These are phyloP conservation scores for Petunia secreta DNA, from an alignment of 257 asterid species.

Conservation along the genomic window DNA sequence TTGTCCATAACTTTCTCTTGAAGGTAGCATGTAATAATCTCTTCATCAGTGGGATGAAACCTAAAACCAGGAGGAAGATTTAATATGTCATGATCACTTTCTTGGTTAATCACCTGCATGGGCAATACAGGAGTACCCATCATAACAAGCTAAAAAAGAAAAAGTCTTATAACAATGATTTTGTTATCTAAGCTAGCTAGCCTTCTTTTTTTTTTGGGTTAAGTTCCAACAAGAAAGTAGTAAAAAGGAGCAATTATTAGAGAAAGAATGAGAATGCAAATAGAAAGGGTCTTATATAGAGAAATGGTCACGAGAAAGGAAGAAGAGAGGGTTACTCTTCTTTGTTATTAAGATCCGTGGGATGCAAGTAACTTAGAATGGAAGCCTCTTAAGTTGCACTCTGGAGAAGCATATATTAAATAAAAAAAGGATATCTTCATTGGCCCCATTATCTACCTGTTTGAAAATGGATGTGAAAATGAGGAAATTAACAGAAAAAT, in stretches of 20 bases:
- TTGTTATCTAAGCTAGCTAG: background rate
- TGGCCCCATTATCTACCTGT: conserved; percentile 21
- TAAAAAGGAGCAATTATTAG: too few species aligned
- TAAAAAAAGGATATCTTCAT: background rate
- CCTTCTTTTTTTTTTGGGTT: too few species aligned
- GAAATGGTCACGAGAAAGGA: background rate
- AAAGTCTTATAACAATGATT: too few species aligned
- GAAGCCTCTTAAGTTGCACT: conserved; percentile 45
- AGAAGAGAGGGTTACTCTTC: background rate
- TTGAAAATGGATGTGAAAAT: conserved; percentile 31
- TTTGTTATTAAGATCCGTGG: conserved; percentile 27
- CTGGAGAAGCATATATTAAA: background rate
- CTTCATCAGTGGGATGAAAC: conserved; percentile 88
- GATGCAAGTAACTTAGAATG: conserved; percentile 51
- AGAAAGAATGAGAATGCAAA: background rate
- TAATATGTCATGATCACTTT: conserved; percentile 27
- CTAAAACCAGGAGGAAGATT: conserved; percentile 81
- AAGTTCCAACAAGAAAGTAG: too few species aligned
- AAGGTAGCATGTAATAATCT: conserved; percentile 71
- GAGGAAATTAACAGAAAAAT: background rate
- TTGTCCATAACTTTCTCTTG: conserved; percentile 55
- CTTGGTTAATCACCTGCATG: conserved; percentile 32
- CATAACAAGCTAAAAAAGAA: too few species aligned
- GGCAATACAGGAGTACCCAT: conserved; percentile 43
- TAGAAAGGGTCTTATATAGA: background rate